Conservation (phyloP, 495 filamentous ascomycete genomes). For the Darksidea phi region DNA sequence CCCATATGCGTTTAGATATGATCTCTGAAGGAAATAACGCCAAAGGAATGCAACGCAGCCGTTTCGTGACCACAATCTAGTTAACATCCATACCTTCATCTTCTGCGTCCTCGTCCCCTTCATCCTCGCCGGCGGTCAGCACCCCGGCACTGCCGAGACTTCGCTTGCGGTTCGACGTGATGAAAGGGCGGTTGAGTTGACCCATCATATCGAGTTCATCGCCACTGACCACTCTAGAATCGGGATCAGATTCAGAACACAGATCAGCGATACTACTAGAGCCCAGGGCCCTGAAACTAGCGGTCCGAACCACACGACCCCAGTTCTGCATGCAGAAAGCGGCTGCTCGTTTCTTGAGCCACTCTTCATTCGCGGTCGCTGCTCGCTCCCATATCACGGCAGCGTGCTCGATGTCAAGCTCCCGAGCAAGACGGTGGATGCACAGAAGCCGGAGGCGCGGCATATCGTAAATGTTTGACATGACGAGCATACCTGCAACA, state of each 20-base stretch:
- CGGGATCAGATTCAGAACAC: conserved; percentile 88
- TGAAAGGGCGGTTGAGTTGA: conserved; percentile 61
- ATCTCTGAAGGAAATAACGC: too few species aligned
- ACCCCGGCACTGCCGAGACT: conserved; percentile 56
- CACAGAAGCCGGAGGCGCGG: conserved; percentile 86
- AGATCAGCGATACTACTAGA: conserved; percentile 78
- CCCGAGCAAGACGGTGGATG: conserved; percentile 79
- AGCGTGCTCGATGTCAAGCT: conserved; percentile 90
- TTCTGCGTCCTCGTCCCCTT: conserved; percentile 66
- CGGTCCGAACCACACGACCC: conserved; percentile 89
- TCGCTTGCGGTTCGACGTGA: conserved; percentile 49
- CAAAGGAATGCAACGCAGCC: too few species aligned
- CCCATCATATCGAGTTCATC: conserved; percentile 79
- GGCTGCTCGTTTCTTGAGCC: conserved; percentile 83
- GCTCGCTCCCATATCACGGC: conserved; percentile 96
- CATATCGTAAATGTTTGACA: conserved; percentile 97
- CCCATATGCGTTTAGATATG: too few species aligned
- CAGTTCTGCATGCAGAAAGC: conserved; percentile 87
- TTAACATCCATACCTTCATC: conserved; percentile 50
- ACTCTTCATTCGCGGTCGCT: conserved; percentile 83
- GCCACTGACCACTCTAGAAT: conserved; percentile 82
- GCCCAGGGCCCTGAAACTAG: conserved; percentile 77
- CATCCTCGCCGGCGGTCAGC: conserved; percentile 52
- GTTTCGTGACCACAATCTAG: background rate
- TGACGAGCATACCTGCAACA: conserved; percentile 92